phyloP scores from a whole-genome alignment of 345 rosid species.

The Theobroma cacao region DNA sequence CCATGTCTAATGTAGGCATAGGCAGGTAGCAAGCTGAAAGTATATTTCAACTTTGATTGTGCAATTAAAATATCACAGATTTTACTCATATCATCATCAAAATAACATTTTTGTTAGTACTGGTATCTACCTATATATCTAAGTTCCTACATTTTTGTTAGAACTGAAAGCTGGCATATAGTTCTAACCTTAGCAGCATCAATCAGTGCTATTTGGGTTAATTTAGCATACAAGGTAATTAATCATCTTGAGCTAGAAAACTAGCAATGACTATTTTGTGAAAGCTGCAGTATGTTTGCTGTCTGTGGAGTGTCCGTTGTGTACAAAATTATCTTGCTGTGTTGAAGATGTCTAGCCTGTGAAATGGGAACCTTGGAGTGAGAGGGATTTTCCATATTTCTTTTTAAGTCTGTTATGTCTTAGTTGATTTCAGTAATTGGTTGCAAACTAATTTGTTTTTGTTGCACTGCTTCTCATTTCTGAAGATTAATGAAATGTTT shows the following conservation, averaged over 20 bases:
- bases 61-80: not conserved
- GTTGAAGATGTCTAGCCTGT: not conserved
- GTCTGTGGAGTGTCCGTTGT: not conserved
- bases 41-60: not conserved
- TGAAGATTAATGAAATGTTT: conserved; percentile 1
- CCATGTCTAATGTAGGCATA: not conserved
- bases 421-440: too few species aligned
- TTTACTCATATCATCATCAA: not conserved
- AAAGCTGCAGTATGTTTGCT: not conserved
- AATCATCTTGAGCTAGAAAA: not conserved
- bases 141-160: too few species aligned
- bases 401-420: not conserved
- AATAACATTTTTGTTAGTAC: not conserved
- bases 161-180: not conserved
- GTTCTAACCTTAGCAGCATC: not conserved
- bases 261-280: not conserved
- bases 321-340: not conserved
- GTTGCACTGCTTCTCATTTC: not conserved
- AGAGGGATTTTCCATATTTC: not conserved
- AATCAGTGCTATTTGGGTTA: not conserved
- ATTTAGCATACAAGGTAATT: not conserved
- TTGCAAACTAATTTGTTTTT: not conserved
- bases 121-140: not conserved
- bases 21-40: not conserved
- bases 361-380: not conserved